Base-by-base conservation (phyloP, 306 rosid species). In the Quercus suber region DNA sequence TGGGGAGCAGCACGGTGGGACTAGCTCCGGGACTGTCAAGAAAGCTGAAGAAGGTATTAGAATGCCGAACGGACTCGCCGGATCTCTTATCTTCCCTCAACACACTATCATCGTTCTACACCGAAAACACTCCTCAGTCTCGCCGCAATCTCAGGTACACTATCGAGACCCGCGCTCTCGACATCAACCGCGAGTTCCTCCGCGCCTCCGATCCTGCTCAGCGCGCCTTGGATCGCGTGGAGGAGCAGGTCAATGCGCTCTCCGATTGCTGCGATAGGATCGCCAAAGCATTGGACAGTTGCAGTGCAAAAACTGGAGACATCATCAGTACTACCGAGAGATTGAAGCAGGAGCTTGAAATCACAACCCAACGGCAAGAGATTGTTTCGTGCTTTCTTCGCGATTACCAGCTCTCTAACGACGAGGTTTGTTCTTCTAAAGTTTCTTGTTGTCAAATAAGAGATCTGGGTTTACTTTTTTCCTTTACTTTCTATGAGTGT, bases 41-140 rank as follows among this genome's bases (percentile, higher is more conserved):
- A 92, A 95, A 95, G 83, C 92, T 95, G 88, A 95, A 93, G 94
- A 95, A 95, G 84, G 98, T 95, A 67, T 77, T 93, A 84, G 99
- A 93, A 45, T 91, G 92, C 28, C 86, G 90, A 78, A 91, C 92
- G 27, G 99, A 95, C 63, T 83, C 98, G 8, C 97, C 98, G 49
- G 96, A 95, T 80, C 88, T 93, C 5, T 74, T 95, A 77, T 87
- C 92, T 21, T 95, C 99, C 5, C 93, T 95, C 71, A 82, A 86
- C 83, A 91, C 99, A 0, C 90, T 95, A 25, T 95, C 99, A 72
- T 77, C 97, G 31, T 95, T 95, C 93, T 91, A 93, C 86, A 79
- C 85, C 28, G 96, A 91, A 0, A 93, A 95, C 85, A 91, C 91
- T 71, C 89, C 93, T 84, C 99, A 93, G 82, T 86, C 88, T 41